These are phyloP conservation scores for Chrysoporthe austroafricana DNA, from an alignment of 2,329 filamentous ascomycete genomes.

Conservation along the genomic window DNA sequence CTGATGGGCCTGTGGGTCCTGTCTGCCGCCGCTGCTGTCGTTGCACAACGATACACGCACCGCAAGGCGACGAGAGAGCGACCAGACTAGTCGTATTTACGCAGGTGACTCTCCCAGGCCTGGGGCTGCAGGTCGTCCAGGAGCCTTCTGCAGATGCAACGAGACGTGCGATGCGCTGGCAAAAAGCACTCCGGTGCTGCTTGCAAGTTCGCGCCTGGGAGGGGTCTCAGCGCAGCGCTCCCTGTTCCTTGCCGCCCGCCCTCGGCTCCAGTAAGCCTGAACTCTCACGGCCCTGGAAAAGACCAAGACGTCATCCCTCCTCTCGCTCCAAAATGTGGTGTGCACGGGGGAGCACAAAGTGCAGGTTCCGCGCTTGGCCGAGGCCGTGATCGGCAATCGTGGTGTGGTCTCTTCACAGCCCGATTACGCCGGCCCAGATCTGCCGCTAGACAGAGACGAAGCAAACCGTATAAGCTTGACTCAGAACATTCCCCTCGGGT, in stretches of 20 bases:
- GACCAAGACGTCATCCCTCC: background rate
- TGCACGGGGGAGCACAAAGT: background rate
- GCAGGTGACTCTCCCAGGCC: background rate
- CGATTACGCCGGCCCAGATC: background rate
- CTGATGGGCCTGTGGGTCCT: background rate
- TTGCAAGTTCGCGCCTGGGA: background rate
- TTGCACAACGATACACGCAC: background rate
- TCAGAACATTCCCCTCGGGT: background rate
- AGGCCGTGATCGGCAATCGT: background rate
- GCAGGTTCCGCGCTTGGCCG: background rate
- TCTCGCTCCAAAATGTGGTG: background rate
- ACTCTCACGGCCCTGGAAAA: background rate
- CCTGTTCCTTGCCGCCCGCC: background rate
- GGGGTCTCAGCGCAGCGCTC: background rate
- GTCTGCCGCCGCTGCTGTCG: background rate
- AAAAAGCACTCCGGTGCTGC: background rate
- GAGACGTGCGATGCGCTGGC: background rate
- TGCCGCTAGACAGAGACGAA: background rate
- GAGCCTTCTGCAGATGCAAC: constrained; percentile 3
- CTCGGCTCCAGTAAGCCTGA: background rate
- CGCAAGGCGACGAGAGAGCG: background rate
- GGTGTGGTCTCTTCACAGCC: background rate
- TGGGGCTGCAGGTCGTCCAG: background rate
- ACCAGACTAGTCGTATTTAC: background rate
- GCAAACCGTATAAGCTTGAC: background rate